phyloP scores from a whole-genome alignment of 768 basidiomycete genomes.

The Tricholoma furcatifolium region DNA sequence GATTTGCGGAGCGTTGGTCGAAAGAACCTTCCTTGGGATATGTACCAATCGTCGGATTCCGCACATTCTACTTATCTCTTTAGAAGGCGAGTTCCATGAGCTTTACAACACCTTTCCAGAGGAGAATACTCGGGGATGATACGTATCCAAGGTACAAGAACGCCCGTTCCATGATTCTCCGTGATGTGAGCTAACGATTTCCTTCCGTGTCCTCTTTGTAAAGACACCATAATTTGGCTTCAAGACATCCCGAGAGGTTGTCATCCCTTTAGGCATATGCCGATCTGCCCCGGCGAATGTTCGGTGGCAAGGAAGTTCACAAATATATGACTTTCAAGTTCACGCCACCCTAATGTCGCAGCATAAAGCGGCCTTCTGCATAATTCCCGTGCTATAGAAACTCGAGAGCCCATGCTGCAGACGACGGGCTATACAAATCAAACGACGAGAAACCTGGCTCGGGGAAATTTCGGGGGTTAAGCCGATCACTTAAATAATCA shows the following conservation, averaged over 20 bases:
- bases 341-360: too few species aligned
- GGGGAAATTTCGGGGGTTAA: slow-evolving; percentile 7
- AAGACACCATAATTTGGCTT: not conserved
- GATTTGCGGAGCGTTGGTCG: too few species aligned
- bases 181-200: slow-evolving; percentile 6
- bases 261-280: not conserved
- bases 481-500: slow-evolving; percentile 15
- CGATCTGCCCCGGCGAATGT: not conserved
- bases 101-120: not conserved
- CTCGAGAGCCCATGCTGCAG: too few species aligned
- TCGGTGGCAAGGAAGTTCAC: too few species aligned
- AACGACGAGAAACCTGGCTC: too few species aligned
- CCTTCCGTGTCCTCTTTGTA: not conserved
- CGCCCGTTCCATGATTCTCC: slow-evolving; percentile 9
- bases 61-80: not conserved
- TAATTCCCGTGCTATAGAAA: too few species aligned
- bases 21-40: too few species aligned
- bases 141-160: slow-evolving; percentile 3
- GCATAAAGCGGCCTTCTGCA: too few species aligned
- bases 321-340: too few species aligned
- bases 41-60: too few species aligned
- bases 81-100: not conserved
- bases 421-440: too few species aligned
- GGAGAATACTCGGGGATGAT: slow-evolving; percentile 19
- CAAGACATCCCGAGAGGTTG: not conserved